Percentiles rank a stretch among this genome's conserved stretches.
Evolutionary conservation across 2,329 filamentous ascomycete species (phyloP).

Genomic region (Bipolaris victoriae): DNA sequence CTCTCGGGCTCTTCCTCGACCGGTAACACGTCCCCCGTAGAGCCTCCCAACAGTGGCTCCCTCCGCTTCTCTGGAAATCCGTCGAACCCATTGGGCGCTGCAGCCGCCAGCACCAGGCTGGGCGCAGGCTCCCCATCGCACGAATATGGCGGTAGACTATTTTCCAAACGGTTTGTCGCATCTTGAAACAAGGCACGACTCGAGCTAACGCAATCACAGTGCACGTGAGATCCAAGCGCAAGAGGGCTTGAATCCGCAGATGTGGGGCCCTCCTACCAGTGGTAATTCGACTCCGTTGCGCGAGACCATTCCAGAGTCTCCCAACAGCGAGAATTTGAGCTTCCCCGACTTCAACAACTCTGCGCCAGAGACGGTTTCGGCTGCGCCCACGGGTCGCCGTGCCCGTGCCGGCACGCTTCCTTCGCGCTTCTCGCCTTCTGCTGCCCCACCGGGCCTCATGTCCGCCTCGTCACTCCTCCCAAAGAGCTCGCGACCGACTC

Average conservation of each 20-base stretch:
- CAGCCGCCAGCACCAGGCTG: slow-evolving; percentile 68
- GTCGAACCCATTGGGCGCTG: slow-evolving; percentile 58
- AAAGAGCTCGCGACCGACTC: slow-evolving; percentile 83
- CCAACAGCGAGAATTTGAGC: slow-evolving; percentile 88
- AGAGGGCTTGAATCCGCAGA: slow-evolving; percentile 76
- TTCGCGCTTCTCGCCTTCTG: slow-evolving; percentile 85
- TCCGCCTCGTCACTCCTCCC: slow-evolving; percentile 62
- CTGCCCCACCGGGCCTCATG: slow-evolving; percentile 66
- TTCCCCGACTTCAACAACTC: slow-evolving; percentile 88
- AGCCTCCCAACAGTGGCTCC: slow-evolving; percentile 67
- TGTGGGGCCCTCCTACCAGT: slow-evolving; percentile 94
- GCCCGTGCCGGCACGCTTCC: slow-evolving; percentile 95
- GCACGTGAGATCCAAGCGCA: slow-evolving; percentile 97
- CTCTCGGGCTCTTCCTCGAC: slow-evolving; percentile 83
- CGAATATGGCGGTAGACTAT: slow-evolving; percentile 79
- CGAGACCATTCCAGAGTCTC: slow-evolving; percentile 96
- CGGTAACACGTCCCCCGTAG: slow-evolving; percentile 79
- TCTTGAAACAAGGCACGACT: slow-evolving; percentile 37
- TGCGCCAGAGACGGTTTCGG: slow-evolving; percentile 64
- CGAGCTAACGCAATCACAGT: slow-evolving; percentile 58
- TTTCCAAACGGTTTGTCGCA: slow-evolving; percentile 82
- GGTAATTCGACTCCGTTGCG: slow-evolving; percentile 95
- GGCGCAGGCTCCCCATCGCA: slow-evolving; percentile 96
- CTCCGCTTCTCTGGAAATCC: slow-evolving; percentile 76
- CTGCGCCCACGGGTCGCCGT: slow-evolving; percentile 72